Base-by-base conservation (phyloP, 2,329 filamentous ascomycete genomes). In the Aspergillus sp. region DNA sequence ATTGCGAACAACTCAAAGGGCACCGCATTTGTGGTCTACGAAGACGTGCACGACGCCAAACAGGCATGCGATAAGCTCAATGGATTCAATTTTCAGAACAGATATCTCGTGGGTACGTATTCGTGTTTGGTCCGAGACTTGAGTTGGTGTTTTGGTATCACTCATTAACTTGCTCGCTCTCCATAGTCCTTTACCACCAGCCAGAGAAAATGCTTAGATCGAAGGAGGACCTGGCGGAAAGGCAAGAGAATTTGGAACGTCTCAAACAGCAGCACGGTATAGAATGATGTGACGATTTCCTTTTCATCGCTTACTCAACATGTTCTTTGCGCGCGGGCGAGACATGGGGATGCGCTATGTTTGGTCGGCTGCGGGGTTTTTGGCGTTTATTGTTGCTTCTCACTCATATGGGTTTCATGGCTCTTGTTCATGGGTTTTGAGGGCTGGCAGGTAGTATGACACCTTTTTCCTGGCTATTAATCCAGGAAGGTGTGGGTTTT, bases 31-130 rank as follows among this genome's bases (percentile, higher is more conserved):
- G 95, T 99, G 72, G 95, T 99, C 81, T 99, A 97, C 85, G 95
- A 98, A 82, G 95, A 99, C 86, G 94, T 98, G 71, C 91, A 95
- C 87, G 95, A 99, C 85, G 93, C 95, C 70, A 99, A 99, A 84
- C 90, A 93, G 82, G 95, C 95, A 76, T 98, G 95, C 85, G 95
- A 99, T 85, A 97, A 98, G 84, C 86, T 99, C 79, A 99, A 99
- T 85, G 95, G 95, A 78, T 99, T 96, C 89, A 99, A 99, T 84
- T 99, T 99, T 81, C 95, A 99, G 84, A 97, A 94, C 83, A 91
- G 95, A 78, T 99, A 99, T 82, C 91, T 99, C 72, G 95, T 99
- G 75, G 93, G 92, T 96, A 87, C 65, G 92, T 88, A 31, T 50
- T 46, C n/a, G 47, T 23, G 8, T 13, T 17, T 28, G 22, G 15